Conservation (phyloP, 2,329 filamentous ascomycete genomes). For the Fonsecaea nubica region DNA sequence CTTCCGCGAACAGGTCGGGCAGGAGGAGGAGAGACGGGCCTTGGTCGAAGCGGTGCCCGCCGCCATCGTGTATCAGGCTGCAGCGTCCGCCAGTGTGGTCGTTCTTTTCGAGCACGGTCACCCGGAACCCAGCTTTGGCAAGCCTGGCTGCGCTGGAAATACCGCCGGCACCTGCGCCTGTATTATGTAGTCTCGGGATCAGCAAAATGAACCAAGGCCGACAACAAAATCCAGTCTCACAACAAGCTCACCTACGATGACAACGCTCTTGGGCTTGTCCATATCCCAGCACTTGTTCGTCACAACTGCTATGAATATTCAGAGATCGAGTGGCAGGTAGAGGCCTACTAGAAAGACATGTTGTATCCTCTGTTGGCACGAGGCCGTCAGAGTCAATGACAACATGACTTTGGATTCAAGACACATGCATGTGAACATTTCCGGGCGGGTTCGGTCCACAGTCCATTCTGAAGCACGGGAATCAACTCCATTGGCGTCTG, state of each 20-base stretch:
- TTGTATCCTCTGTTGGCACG: constrained; percentile 10
- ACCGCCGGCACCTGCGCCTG: constrained; percentile 73
- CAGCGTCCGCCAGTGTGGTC: constrained; percentile 74
- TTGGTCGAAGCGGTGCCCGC: constrained; percentile 69
- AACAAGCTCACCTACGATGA: constrained; percentile 58
- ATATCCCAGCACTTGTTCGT: constrained; percentile 23
- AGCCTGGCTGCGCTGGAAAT: constrained; percentile 74
- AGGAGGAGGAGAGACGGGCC: constrained; percentile 76
- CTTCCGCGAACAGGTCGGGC: constrained; percentile 72
- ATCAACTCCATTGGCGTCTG: neutral
- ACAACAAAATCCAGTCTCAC: neutral
- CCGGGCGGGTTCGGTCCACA: neutral
- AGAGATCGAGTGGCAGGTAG: constrained; percentile 10
- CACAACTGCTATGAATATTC: neutral
- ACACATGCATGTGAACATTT: constrained; percentile 4
- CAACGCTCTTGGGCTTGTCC: constrained; percentile 54
- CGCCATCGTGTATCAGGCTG: constrained; percentile 66
- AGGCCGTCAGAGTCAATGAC: constrained; percentile 34
- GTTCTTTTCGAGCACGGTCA: constrained; percentile 83
- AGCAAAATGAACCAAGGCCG: neutral
- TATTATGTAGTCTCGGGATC: constrained; percentile 24
- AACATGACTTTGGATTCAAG: constrained; percentile 35
- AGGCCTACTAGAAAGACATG: constrained; percentile 25
- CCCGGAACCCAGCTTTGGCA: constrained; percentile 70
- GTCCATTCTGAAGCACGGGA: neutral